phyloP scores from a whole-genome alignment of 2,329 filamentous ascomycete genomes.

The Hypoxylon rubiginosum region DNA sequence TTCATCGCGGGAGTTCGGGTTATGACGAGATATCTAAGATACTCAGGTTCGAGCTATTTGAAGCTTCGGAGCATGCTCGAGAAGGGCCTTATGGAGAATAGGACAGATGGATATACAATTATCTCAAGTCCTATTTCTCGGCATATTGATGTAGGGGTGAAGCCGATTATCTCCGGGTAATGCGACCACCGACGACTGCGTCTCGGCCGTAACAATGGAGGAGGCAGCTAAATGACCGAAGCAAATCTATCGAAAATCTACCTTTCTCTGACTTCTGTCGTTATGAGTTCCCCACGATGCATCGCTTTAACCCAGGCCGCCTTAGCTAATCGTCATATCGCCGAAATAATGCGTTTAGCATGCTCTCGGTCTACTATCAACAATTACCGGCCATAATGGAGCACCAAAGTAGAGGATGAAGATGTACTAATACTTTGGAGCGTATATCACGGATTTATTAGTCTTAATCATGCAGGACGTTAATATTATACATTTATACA shows the following conservation, averaged over 20 bases:
- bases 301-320: no score
- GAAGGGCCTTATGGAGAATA: background rate
- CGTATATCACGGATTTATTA: background rate
- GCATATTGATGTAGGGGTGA: constrained; percentile 6
- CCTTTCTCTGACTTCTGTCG: background rate
- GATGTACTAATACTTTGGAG: background rate
- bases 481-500: constrained; percentile 2
- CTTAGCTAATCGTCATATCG: no score
- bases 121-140: background rate
- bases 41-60: background rate
- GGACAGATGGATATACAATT: constrained; percentile 2
- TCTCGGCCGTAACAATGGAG: constrained; percentile 27
- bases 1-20: constrained; percentile 42
- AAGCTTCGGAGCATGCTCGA: no score
- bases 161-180: constrained; percentile 30
- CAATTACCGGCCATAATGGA: no score
- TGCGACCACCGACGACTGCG: background rate
- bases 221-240: background rate
- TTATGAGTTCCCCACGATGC: no score
- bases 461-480: background rate
- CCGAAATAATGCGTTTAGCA: no score
- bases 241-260: background rate
- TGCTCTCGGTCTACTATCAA: no score
- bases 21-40: background rate
- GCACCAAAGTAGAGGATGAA: no score